Evolutionary conservation across 495 filamentous ascomycete species (phyloP).

Genomic region (Neurospora sp.): DNA sequence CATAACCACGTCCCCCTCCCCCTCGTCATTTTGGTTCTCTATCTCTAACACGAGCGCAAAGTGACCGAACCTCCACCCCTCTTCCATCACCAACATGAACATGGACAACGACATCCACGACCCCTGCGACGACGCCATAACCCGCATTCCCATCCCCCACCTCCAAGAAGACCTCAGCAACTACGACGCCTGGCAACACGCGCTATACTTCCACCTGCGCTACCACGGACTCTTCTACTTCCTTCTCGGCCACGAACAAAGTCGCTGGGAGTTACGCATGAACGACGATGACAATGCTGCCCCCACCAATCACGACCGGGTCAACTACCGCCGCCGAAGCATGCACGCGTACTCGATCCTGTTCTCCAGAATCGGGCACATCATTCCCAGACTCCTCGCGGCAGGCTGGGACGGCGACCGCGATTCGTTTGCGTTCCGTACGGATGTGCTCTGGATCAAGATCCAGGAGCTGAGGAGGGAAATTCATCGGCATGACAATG

Average conservation of each 20-base stretch:
- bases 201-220: neutral
- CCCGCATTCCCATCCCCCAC: neutral
- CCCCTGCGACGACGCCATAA: neutral
- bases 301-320: neutral
- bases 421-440: neutral
- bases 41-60: fast-evolving
- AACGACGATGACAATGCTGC: neutral
- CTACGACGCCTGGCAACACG: neutral
- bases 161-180: neutral
- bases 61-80: neutral
- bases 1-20: neutral
- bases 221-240: neutral
- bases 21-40: fast-evolving
- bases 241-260: neutral
- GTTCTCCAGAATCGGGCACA: neutral
- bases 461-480: neutral
- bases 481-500: no score
- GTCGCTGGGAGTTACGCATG: neutral
- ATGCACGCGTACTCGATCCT: neutral
- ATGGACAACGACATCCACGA: neutral
- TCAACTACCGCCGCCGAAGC: neutral
- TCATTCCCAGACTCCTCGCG: neutral
- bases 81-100: neutral
- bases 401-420: neutral
- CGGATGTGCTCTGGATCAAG: neutral